A percentile compares a stretch with the other conserved stretches of the same genome.
These are phyloP conservation scores for Hypoxylon sp. DNA, from an alignment of 2,329 filamentous ascomycete genomes.

Conservation along the genomic window DNA sequence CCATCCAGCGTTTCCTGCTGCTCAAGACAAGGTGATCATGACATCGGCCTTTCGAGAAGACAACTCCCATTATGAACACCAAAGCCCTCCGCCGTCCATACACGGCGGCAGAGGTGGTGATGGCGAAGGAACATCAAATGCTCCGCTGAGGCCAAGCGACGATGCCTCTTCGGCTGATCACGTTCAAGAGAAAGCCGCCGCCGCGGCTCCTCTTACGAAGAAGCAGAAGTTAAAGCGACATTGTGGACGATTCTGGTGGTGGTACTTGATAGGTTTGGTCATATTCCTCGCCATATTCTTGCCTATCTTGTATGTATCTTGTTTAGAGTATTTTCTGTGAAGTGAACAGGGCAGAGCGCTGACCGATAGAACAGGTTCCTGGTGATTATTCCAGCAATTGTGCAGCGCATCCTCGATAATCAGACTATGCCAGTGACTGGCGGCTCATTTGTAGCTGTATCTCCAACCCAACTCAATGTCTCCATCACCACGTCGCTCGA, in stretches of 20 bases:
- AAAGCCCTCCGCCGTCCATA: conserved; percentile 47
- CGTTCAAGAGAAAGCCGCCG: conserved; percentile 51
- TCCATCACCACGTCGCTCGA: conserved; percentile 57
- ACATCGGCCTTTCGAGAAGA: conserved; percentile 51
- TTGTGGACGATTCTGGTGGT: conserved; percentile 61
- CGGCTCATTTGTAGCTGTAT: conserved; percentile 56
- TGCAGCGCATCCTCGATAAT: conserved; percentile 61
- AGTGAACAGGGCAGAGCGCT: conserved; percentile 15
- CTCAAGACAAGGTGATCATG: conserved; percentile 48
- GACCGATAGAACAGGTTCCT: conserved; percentile 58
- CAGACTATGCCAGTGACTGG: conserved; percentile 59
- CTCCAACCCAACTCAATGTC: conserved; percentile 55
- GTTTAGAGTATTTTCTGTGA: not conserved
- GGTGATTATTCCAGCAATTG: conserved; percentile 63
- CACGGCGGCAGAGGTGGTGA: conserved; percentile 47
- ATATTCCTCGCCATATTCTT: conserved; percentile 62
- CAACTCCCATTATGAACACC: conserved; percentile 49
- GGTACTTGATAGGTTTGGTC: conserved; percentile 60
- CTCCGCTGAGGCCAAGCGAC: conserved; percentile 38
- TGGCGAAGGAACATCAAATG: conserved; percentile 34
- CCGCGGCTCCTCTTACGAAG: conserved; percentile 49
- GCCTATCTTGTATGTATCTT: conserved; percentile 61
- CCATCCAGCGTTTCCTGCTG: conserved; percentile 38
- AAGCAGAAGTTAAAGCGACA: conserved; percentile 60
- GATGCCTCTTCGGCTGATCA: conserved; percentile 51